Percentiles rank a stretch among this genome's conserved stretches.
phyloP scores from a whole-genome alignment of 305 asterid genomes.

The Plantago rigida region DNA sequence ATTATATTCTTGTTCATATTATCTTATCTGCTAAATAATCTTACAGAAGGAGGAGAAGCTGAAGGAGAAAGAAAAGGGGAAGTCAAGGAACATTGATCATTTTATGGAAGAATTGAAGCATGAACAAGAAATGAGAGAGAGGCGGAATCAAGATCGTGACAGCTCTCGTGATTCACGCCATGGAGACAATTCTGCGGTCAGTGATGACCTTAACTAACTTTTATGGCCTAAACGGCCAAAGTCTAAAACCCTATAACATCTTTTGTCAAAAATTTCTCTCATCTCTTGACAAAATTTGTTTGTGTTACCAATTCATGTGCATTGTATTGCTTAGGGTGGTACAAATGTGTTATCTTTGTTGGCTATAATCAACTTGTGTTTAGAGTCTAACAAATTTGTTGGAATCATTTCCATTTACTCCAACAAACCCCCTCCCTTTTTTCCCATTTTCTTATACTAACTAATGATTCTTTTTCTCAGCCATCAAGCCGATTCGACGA shows the following conservation, averaged over 20 bases:
- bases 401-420: slow-evolving; percentile 3
- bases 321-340: slow-evolving; percentile 15
- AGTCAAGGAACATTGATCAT: slow-evolving; percentile 78
- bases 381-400: slow-evolving; percentile 1
- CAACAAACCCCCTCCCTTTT: not conserved
- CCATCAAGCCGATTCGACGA: slow-evolving; percentile 85
- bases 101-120: slow-evolving; percentile 96
- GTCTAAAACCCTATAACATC: slow-evolving; percentile 1
- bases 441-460: slow-evolving; percentile 15
- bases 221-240: slow-evolving; percentile 5
- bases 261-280: slow-evolving; percentile 8
- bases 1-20: slow-evolving; percentile 21
- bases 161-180: slow-evolving; percentile 63
- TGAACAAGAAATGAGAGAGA: slow-evolving; percentile 88
- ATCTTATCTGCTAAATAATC: slow-evolving; percentile 18
- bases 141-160: slow-evolving; percentile 85
- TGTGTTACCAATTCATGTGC: slow-evolving; percentile 1
- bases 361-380: not conserved
- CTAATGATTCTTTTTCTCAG: slow-evolving; percentile 37
- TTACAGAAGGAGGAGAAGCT: slow-evolving; percentile 80
- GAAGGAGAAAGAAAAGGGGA: slow-evolving; percentile 73
- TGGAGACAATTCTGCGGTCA: slow-evolving; percentile 57
- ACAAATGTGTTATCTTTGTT: not conserved
- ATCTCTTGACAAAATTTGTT: slow-evolving; percentile 2
- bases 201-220: slow-evolving; percentile 23